Conservation (phyloP, 1,284 basidiomycete species). For the Chalciporus sp. region DNA sequence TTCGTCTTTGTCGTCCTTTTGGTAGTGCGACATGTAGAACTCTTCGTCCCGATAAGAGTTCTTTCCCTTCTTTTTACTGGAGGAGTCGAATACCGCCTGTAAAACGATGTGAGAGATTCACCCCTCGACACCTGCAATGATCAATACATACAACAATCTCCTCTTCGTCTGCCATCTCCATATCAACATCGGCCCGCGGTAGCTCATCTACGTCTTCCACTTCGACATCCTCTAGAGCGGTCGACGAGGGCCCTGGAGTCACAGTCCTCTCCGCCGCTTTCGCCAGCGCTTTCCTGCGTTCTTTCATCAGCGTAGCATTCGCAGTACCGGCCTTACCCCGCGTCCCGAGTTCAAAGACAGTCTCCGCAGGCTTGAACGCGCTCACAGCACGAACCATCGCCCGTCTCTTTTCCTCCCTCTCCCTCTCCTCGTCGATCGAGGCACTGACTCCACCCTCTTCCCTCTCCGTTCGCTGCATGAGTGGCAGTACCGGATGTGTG, state of each 20-base stretch:
- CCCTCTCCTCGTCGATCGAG: slow-evolving; percentile 25
- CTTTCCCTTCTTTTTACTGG: slow-evolving; percentile 48
- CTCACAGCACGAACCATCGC: slow-evolving; percentile 77
- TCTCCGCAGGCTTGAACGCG: slow-evolving; percentile 86
- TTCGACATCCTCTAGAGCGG: slow-evolving; percentile 41
- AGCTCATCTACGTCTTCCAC: slow-evolving; percentile 32
- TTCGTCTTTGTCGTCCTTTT: slow-evolving; percentile 83
- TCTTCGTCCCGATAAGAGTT: slow-evolving; percentile 74
- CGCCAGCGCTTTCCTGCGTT: slow-evolving; percentile 77
- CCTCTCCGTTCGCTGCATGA: slow-evolving; percentile 33
- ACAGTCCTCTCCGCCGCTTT: slow-evolving; percentile 59
- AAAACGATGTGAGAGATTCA: slow-evolving; percentile 15
- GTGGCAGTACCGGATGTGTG: slow-evolving; percentile 68
- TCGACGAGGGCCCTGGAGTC: slow-evolving; percentile 35
- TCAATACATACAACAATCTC: slow-evolving; percentile 64
- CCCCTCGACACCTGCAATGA: neutral
- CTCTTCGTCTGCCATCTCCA: slow-evolving; percentile 76
- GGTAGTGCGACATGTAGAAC: slow-evolving; percentile 92
- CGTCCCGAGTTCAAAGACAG: slow-evolving; percentile 88
- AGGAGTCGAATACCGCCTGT: slow-evolving; percentile 77
- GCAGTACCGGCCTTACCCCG: slow-evolving; percentile 67
- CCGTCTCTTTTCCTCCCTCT: slow-evolving; percentile 60
- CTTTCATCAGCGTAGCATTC: slow-evolving; percentile 83
- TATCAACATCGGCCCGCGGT: slow-evolving; percentile 36
- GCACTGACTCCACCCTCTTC: slow-evolving; percentile 33